Evolutionary conservation across 73 alveolate species (phyloP), one percentile per base, ranked within the genome.

Genomic region (Paramecium biaurelia): DNA sequence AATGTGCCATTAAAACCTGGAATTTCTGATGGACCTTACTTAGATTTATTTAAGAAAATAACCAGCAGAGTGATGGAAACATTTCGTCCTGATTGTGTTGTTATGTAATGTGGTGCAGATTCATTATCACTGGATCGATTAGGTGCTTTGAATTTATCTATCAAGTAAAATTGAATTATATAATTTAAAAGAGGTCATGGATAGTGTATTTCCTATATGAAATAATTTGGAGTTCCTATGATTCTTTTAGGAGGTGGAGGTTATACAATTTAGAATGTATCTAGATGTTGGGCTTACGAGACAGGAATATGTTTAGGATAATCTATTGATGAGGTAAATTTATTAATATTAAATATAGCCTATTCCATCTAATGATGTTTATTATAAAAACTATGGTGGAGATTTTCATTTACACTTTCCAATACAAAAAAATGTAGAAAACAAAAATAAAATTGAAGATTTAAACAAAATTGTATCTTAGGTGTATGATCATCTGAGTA

Each of bases 161-260:
- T 97, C 28, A 72, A 72, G 86, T 72, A 72, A 20, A 32, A 34
- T 72, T 30, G 20, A 63, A 12, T 32, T 6, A 15, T 15, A 35
- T 11, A 12, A 53, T n/a, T 18, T n/a, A n/a, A 38, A 28, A 94
- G 94, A 92, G 99, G 99, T 15, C 99, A 98, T 95, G 99, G 99
- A 45, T 96, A 94, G 57, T 98, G 99, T 85, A 97, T 98, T 4
- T 84, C 93, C 45, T 96, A 87, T 85, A 93, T 98, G 85, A 97
- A 96, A 93, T 70, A 94, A 6, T 98, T 98, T 96, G 97, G 97
- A 6, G 79, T 97, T 18, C 99, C 99, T 15, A 85, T 96, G 97
- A 89, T 98, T 84, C 96, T 96, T n/a, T 84, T 98, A 9, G 99
- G 99, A 20, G 99, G 99, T 1, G 99, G 99, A 10, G 99, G 99